Base-by-base conservation (phyloP, 192 early-diverging fungal genomes). In the Coemansia sp. region DNA sequence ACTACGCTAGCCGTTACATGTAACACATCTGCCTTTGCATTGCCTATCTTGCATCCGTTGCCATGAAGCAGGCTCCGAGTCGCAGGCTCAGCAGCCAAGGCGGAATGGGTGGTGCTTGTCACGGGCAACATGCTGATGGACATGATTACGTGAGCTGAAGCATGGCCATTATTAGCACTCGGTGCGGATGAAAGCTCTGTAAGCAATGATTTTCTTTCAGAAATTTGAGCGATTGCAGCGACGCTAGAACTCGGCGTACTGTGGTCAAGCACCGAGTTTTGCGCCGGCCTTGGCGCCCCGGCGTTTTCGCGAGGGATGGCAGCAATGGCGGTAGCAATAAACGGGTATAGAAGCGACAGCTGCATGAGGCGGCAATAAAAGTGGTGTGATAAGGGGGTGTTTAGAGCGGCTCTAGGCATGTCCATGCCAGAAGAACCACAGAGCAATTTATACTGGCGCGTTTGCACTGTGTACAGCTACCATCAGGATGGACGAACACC, bases 361-460 rank as follows among this genome's bases (percentile, higher is more conserved):
- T 56, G 26, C 53, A 56, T 56, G 11, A 23, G 48, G 20, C 48
- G 48, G 0, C 20, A 24, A 50, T 21, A 33, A 13, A 33, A 35
- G 14, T 16, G 14, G 5, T 18, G 7, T 34, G 33, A 18, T 14
- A 34, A 8, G 21, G 6, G 7, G 5, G 3, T 2, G 24, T 46
- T 31, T 31, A 31, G 16, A 14, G 43, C 20, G 0, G 43, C 18
- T 46, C 48, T 24, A 50, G 11, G n/a, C n/a, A n/a, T n/a, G n/a
- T n/a, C n/a, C n/a, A n/a, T n/a, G n/a, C n/a, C n/a, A n/a, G n/a
- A n/a, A n/a, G n/a, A n/a, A n/a, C n/a, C n/a, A n/a, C n/a, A n/a
- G n/a, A n/a, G n/a, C n/a, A n/a, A 56, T 56, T 56, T 56, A 56
- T 56, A 56, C 53, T n/a, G n/a, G 53, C 53, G 16, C 23, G 23